phyloP scores from a whole-genome alignment of 192 early-diverging fungal species.

The Podila epicladia region DNA sequence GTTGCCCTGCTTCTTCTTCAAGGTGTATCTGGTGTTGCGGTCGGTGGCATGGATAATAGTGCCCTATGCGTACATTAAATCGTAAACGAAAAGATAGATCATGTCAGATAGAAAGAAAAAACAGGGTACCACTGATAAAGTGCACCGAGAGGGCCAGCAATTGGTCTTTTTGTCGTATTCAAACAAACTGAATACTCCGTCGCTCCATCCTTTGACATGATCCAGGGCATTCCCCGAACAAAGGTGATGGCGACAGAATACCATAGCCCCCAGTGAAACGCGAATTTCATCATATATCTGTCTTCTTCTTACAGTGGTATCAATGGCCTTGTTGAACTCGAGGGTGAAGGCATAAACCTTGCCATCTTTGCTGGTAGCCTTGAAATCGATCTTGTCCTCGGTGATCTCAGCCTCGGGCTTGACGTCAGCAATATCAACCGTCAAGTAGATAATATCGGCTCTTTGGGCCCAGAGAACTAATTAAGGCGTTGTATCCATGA shows the following conservation, averaged over 20 bases:
- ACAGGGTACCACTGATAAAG: not conserved
- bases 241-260: no score
- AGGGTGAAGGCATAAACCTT: constrained; percentile 80
- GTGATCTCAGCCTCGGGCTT: constrained; percentile 65
- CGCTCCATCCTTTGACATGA: no score
- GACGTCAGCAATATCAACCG: constrained; percentile 81
- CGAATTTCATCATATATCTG: constrained; percentile 61
- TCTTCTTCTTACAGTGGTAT: constrained; percentile 24
- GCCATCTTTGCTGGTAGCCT: constrained; percentile 59
- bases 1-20: constrained; percentile 78
- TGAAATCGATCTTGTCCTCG: constrained; percentile 68
- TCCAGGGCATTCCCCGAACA: no score
- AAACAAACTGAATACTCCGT: no score
- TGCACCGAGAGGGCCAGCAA: no score
- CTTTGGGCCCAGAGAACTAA: constrained; percentile 93
- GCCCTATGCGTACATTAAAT: constrained; percentile 46
- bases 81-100: not conserved
- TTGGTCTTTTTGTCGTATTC: no score
- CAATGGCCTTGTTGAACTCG: constrained; percentile 77
- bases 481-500: not conserved
- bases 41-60: constrained; percentile 73
- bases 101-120: not conserved
- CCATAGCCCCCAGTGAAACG: not conserved
- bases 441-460: constrained; percentile 82
- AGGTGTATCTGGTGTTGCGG: constrained; percentile 71